phyloP scores from a whole-genome alignment of 768 basidiomycete genomes.

The Lentinula edodes region DNA sequence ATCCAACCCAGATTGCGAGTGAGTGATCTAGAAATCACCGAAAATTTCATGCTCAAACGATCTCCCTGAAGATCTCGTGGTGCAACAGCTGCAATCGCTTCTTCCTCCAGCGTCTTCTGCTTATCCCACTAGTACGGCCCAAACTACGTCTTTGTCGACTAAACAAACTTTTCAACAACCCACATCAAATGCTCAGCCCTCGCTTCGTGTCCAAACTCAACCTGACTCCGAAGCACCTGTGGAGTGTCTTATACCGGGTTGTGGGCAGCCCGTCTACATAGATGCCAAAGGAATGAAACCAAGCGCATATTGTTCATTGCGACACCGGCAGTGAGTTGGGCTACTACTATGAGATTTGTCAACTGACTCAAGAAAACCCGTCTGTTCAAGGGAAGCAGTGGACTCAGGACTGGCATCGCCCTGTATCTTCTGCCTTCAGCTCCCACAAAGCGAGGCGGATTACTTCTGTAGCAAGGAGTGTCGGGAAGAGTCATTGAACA shows the following conservation, averaged over 20 bases:
- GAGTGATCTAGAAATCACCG: background rate
- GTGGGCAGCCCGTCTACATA: conserved; percentile 50
- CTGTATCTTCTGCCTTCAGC: conserved; percentile 60
- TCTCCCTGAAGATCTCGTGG: conserved; percentile 32
- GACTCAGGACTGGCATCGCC: conserved; percentile 40
- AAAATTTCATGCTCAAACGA: background rate
- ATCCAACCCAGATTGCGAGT: conserved; percentile 10
- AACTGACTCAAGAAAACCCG: background rate
- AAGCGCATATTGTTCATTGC: conserved; percentile 54
- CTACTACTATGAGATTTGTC: background rate
- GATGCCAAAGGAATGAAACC: conserved; percentile 45
- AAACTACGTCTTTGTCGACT: background rate
- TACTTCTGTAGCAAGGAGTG: conserved; percentile 60
- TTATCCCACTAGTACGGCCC: background rate
- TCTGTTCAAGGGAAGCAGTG: conserved; percentile 52
- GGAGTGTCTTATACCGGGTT: conserved; percentile 51
- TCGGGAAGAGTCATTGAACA: conserved; percentile 54
- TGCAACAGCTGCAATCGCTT: conserved; percentile 31
- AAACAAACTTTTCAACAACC: background rate
- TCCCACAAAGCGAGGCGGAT: conserved; percentile 54
- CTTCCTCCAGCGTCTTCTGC: background rate
- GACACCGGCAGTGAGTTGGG: conserved; percentile 55
- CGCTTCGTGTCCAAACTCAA: background rate
- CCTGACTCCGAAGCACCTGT: conserved; percentile 27
- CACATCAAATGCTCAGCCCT: background rate